These are phyloP conservation scores for Aurantiochytrium sp. DNA, from an alignment of 108 stramenopile species.

Conservation along the genomic window DNA sequence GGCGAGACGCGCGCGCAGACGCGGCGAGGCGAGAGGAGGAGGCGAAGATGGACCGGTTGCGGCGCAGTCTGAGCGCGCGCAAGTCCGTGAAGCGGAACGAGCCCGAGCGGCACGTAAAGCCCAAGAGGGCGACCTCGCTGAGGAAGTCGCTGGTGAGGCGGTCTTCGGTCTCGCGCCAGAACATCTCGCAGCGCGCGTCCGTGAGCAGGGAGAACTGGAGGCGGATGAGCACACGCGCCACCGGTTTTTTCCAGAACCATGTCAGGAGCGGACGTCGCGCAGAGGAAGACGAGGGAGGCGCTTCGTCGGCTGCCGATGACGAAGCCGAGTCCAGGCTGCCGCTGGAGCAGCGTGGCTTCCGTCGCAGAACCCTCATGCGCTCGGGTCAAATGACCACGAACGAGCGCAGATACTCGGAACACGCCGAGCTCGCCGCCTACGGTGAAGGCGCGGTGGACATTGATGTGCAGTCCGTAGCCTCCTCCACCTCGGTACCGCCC, in stretches of 20 bases:
- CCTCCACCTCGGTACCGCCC: background rate
- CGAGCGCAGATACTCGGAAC: background rate
- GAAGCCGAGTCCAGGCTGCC: background rate
- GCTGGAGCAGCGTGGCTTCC: background rate
- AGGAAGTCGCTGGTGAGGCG: background rate
- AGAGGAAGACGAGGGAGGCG: background rate
- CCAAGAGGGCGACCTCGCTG: background rate
- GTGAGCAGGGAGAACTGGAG: background rate
- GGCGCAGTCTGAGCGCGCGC: too few relatives aligned
- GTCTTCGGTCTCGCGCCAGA: background rate
- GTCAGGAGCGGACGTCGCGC: background rate
- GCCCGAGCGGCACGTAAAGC: too few relatives aligned
- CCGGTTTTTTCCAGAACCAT: background rate
- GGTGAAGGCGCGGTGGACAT: background rate
- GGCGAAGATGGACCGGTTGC: too few relatives aligned
- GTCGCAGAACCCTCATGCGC: background rate
- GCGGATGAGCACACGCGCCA: background rate
- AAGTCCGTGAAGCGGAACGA: too few relatives aligned
- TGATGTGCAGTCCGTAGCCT: too few relatives aligned
- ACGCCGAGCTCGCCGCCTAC: background rate
- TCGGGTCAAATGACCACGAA: background rate
- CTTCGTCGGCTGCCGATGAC: background rate
- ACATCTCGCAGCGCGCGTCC: background rate
- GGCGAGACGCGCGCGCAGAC: too few relatives aligned
- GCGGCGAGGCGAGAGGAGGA: too few relatives aligned